Conservation (phyloP, 106 monocot species). For the Phalaenopsis equestris region DNA sequence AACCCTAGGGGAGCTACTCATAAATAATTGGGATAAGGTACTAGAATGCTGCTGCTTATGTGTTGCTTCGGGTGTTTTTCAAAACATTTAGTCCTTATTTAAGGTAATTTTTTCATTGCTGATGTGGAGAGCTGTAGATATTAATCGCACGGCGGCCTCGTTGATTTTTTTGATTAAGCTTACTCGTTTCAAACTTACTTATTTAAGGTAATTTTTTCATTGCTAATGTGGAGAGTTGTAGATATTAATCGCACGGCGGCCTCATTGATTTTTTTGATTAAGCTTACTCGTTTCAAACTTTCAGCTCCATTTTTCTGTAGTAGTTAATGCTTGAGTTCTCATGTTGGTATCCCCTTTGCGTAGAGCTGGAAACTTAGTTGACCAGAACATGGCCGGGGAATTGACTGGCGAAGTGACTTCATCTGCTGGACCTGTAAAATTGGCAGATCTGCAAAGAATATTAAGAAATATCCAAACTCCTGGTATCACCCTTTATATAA, state of each 20-base stretch:
- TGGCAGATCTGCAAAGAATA: constrained; percentile 93
- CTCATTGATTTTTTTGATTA: not conserved
- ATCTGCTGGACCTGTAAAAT: constrained; percentile 80
- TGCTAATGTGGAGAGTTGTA: not conserved
- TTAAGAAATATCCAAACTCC: constrained; percentile 59
- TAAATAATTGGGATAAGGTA: too few species aligned
- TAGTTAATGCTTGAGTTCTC: not conserved
- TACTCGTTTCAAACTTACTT: too few species aligned
- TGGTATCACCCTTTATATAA: constrained; percentile 32
- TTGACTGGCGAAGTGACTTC: constrained; percentile 72
- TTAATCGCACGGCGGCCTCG: not conserved
- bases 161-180: not conserved
- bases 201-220: not conserved
- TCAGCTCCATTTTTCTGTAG: not conserved
- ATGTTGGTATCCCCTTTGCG: not conserved
- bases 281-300: not conserved
- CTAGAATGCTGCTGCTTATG: too few species aligned
- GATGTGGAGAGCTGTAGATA: not conserved
- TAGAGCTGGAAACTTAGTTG: constrained; percentile 83
- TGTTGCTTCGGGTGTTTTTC: too few species aligned
- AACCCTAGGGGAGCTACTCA: too few species aligned
- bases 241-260: not conserved
- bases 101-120: not conserved
- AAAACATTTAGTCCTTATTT: not conserved
- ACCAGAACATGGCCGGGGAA: constrained; percentile 60